A percentile compares a stretch with the other conserved stretches of the same genome.
Conservation (phyloP, 2,329 filamentous ascomycete genomes). For the Emericellopsis atlantica region DNA sequence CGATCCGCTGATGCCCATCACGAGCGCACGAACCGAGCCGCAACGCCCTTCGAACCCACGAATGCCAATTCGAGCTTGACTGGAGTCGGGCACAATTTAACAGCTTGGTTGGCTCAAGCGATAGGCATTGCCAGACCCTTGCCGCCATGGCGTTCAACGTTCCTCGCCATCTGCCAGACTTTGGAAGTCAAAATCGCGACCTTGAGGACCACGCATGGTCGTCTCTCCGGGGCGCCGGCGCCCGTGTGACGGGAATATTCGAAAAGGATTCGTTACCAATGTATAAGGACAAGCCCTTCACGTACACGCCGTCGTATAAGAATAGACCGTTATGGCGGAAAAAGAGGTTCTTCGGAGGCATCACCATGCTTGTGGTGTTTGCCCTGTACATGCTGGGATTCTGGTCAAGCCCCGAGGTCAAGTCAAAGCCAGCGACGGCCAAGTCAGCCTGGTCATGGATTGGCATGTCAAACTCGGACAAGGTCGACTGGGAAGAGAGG, state of each 20-base stretch:
- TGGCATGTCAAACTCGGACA: constrained; percentile 29
- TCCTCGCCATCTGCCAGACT: constrained; percentile 58
- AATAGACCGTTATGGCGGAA: constrained; percentile 47
- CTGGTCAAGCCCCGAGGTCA: constrained; percentile 31
- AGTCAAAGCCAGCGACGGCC: constrained; percentile 1
- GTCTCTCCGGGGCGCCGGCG: constrained; percentile 22
- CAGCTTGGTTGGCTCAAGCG: no score
- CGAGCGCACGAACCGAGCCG: no score
- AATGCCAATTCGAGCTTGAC: no score
- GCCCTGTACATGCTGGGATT: constrained; percentile 61
- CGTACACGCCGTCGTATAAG: constrained; percentile 47
- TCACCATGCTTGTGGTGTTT: constrained; percentile 40
- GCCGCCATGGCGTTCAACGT: constrained; percentile 55
- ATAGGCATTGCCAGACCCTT: constrained; percentile 15
- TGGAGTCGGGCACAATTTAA: no score
- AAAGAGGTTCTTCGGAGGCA: constrained; percentile 43
- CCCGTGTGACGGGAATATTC: constrained; percentile 49
- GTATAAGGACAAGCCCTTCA: constrained; percentile 99
- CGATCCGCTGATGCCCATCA: no score
- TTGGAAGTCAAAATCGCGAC: constrained; percentile 49
- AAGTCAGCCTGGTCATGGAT: constrained; percentile 46
- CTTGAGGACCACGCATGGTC: constrained; percentile 57
- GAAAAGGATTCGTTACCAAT: constrained; percentile 57
- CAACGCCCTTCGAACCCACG: no score
- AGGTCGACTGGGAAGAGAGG: constrained; percentile 63